Base-by-base conservation (phyloP, 768 basidiomycete genomes). In the Mrakia frigida region DNA sequence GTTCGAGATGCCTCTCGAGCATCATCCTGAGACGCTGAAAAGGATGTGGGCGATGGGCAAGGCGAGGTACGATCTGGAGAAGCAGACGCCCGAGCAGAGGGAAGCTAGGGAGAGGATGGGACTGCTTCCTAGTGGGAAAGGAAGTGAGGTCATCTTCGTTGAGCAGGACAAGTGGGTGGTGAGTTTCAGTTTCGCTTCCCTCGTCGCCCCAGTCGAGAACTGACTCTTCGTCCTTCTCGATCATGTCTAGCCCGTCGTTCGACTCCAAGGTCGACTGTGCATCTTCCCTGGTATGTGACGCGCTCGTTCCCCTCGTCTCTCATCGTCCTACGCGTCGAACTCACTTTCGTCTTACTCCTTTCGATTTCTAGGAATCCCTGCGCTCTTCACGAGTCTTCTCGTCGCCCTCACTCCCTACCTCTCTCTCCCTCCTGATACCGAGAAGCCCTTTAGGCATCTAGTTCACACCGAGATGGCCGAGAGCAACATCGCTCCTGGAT, bases 261-360 rank as follows among this genome's bases (percentile, higher is more conserved):
- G 93, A 25, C 85, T 97, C 3, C 88, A 88, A 80, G 91, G 91
- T 28, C 63, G 82, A 84, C 86, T 97, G 23, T 96, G 93, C 83
- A 86, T 98, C 37, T 90, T 98, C 84, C 95, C 95, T 0, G 95
- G n/a, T n/a, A n/a, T n/a, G n/a, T n/a, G n/a, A n/a, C n/a, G n/a
- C n/a, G n/a, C n/a, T n/a, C n/a, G n/a, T n/a, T n/a, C n/a, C n/a
- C n/a, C n/a, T n/a, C n/a, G n/a, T n/a, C n/a, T n/a, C n/a, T n/a
- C n/a, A n/a, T n/a, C n/a, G n/a, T n/a, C n/a, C n/a, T n/a, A n/a
- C n/a, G n/a, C n/a, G n/a, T n/a, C n/a, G n/a, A n/a, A n/a, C n/a
- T n/a, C n/a, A n/a, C n/a, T n/a, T n/a, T n/a, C n/a, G n/a, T n/a
- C n/a, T n/a, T n/a, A n/a, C n/a, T n/a, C n/a, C n/a, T n/a, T n/a